These are phyloP conservation scores for Trichoderma hamatum DNA, from an alignment of 2,329 filamentous ascomycete species.

Conservation along the genomic window DNA sequence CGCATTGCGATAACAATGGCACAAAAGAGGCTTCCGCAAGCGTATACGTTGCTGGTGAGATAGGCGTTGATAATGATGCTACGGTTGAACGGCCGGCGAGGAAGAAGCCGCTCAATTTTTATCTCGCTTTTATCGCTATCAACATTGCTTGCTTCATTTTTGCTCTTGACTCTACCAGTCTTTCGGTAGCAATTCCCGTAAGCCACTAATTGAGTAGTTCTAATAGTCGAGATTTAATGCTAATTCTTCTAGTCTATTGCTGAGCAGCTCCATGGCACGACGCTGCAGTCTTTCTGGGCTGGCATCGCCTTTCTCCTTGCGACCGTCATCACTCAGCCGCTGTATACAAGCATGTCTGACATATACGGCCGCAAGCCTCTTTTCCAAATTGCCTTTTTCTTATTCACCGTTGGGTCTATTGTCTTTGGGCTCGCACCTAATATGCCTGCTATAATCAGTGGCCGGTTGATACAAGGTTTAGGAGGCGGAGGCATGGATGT, in stretches of 20 bases:
- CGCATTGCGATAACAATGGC: neutral
- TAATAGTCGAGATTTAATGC: neutral
- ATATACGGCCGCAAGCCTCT: conserved; percentile 40
- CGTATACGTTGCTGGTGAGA: neutral
- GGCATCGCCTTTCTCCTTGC: conserved; percentile 70
- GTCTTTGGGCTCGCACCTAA: conserved; percentile 40
- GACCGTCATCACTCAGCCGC: conserved; percentile 61
- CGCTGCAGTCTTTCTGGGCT: conserved; percentile 70
- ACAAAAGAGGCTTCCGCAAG: neutral
- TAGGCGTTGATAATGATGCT: neutral
- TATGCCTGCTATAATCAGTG: conserved; percentile 38
- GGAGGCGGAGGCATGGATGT: conserved; percentile 41
- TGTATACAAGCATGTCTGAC: conserved; percentile 40
- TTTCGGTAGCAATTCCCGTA: neutral
- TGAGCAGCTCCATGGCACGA: conserved; percentile 53
- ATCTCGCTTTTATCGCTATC: neutral
- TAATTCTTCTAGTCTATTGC: conserved; percentile 45
- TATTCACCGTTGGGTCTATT: conserved; percentile 48
- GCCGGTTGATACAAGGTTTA: conserved; percentile 40
- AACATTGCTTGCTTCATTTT: neutral
- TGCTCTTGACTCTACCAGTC: neutral
- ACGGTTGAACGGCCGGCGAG: neutral
- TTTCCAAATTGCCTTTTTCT: conserved; percentile 36
- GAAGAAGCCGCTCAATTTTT: neutral
- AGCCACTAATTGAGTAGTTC: neutral